Base-by-base conservation (phyloP, 108 stramenopile species). In the Poteriospumella lacustris region DNA sequence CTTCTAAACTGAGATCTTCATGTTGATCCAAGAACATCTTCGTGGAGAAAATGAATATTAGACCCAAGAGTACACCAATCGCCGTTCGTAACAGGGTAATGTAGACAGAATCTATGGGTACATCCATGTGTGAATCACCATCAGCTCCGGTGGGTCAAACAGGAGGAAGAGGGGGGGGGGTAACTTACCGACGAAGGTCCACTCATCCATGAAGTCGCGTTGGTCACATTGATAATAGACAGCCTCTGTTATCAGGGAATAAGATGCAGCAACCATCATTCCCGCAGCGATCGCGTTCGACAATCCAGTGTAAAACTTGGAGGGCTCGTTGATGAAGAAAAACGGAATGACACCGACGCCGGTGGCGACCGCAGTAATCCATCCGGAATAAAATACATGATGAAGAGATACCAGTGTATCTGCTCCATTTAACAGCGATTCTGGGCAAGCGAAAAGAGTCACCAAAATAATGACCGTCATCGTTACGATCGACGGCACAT, bases 251-350 rank as follows among this genome's bases (percentile, higher is more conserved):
- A 93, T 85, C 24, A 98, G 86, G 33, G 91, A 91, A 79, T 88
- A 92, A 64, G 90, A 91, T 0, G 97, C 97, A 15, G 93, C 91
- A 42, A 93, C 80, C 97, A 99, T 99, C 95, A 99, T 97, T 3
- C 97, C 97, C 12, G 94, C 95, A 28, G 97, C 97, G 43, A 95
- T 80, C 56, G 96, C 96, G 81, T 97, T 95, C 19, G 91, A 89
- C 1, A 93, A 79, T 38, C 91, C 96, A 36, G 92, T 84, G 82
- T 88, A 94, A 70, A 85, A 91, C 24, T 89, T 77, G 26, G 90
- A 84, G 68, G 93, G 79, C 58, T 93, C 79, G 0, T 84, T 82
- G 5, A 87, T 77, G 75, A 96, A 87, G 24, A 91, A 76, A 0
- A 99, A 87, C 2, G 98, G 98, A 5, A 96, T 44, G 0, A 93